Conservation (phyloP, 768 basidiomycete genomes). For the Psilocybe cyanescens region DNA sequence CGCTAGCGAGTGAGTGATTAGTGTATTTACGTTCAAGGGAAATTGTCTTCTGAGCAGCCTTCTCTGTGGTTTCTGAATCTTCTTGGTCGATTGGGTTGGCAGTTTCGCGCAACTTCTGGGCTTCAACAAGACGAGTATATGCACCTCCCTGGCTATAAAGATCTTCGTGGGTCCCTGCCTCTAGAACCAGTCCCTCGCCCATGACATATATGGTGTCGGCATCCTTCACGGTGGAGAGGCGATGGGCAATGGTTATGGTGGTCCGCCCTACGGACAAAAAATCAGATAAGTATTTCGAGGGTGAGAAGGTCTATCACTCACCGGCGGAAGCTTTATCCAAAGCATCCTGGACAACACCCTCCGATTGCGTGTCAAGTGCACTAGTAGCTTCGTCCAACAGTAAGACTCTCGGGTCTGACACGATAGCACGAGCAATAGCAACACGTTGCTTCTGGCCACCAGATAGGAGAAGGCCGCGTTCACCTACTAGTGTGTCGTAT, state of each 20-base stretch:
- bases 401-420: conserved; percentile 68
- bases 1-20: conserved; percentile 67
- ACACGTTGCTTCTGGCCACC: conserved; percentile 92
- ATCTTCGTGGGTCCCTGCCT: conserved; percentile 78
- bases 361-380: conserved; percentile 61
- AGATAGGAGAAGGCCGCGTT: conserved; percentile 87
- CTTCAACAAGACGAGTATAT: conserved; percentile 75
- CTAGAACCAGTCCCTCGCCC: conserved; percentile 83
- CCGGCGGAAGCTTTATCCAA: conserved; percentile 15
- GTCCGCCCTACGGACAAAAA: conserved; percentile 54
- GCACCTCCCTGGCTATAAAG: conserved; percentile 67
- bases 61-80: conserved; percentile 41
- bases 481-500: conserved; percentile 80
- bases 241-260: conserved; percentile 81
- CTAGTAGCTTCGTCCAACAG: conserved; percentile 94
- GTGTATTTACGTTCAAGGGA: conserved; percentile 64
- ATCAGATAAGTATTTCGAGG: neutral
- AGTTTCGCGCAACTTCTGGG: conserved; percentile 75
- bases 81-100: conserved; percentile 12
- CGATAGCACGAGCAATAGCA: conserved; percentile 89
- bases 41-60: conserved; percentile 57
- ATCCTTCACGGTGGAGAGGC: conserved; percentile 83
- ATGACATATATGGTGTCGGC: conserved; percentile 87
- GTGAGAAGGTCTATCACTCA: neutral
- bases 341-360: conserved; percentile 15